These are phyloP conservation scores for Solanum ahanhuiri DNA, from an alignment of 257 asterid genomes.

Conservation along the genomic window DNA sequence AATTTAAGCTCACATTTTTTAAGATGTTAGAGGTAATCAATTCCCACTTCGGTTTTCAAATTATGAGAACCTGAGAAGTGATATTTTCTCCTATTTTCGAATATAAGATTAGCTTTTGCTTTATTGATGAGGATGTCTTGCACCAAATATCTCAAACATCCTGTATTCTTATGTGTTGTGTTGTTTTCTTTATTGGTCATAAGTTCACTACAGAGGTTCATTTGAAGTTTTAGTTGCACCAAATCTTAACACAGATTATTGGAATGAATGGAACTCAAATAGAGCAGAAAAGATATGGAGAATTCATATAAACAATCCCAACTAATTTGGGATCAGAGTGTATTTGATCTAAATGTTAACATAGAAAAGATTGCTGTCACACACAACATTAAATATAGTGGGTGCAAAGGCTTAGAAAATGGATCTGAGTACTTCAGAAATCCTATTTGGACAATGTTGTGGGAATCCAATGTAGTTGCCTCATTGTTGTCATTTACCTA, in stretches of 20 bases:
- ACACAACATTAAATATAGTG: not conserved
- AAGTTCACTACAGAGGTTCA: not conserved
- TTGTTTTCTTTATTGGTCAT: not conserved
- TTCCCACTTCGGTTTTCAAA: not conserved
- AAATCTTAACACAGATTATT: not conserved
- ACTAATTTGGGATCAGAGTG: not conserved
- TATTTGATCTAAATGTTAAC: not conserved
- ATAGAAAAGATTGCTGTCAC: not conserved
- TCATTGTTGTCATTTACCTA: not conserved
- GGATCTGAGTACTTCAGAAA: not conserved
- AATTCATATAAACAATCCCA: not conserved
- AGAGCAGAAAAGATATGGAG: not conserved
- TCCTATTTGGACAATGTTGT: not conserved
- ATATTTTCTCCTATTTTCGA: not conserved
- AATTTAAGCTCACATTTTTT: conserved; percentile 64
- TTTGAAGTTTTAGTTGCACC: not conserved
- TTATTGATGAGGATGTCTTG: not conserved
- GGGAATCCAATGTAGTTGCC: not conserved
- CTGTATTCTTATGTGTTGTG: not conserved
- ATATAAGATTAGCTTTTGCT: not conserved
- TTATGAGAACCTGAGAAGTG: not conserved
- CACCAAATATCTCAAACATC: not conserved
- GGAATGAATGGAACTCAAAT: not conserved
- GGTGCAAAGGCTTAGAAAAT: not conserved
- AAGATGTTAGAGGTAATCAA: conserved; percentile 59